Evolutionary conservation across 176 grass and related monocot genomes (phyloP).

Genomic region (Avena eriantha): DNA sequence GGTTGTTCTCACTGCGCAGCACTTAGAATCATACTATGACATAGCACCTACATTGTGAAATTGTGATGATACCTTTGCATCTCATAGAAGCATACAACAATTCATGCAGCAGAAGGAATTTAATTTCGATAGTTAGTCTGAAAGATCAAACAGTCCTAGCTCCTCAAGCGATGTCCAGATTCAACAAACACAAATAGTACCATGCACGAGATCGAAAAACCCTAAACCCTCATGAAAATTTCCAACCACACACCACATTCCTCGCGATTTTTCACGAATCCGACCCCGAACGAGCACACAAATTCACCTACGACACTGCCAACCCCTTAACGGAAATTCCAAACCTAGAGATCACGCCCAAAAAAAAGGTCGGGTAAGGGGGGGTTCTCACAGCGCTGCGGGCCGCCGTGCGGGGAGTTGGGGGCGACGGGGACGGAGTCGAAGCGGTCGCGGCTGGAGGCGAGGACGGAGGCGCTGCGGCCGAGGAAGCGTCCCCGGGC

Average conservation of each 20-base stretch:
- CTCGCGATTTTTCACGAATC: neutral
- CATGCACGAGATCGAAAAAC: neutral
- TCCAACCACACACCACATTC: neutral
- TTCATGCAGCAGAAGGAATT: neutral
- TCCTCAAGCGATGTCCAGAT: neutral
- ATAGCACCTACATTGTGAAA: neutral
- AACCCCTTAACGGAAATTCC: neutral
- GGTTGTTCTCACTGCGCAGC: neutral
- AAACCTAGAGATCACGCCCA: neutral
- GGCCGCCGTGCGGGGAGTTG: slow-evolving; percentile 26
- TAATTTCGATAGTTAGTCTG: neutral
- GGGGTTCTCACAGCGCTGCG: slow-evolving; percentile 60
- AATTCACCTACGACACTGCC: neutral
- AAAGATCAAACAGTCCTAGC: neutral
- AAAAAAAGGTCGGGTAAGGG: neutral
- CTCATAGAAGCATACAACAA: neutral
- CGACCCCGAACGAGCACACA: neutral
- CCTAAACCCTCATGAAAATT: slow-evolving; percentile 37
- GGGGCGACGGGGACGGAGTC: slow-evolving; percentile 34
- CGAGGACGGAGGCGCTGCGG: slow-evolving; percentile 48
- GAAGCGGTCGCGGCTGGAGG: slow-evolving; percentile 46
- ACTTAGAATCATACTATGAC: neutral
- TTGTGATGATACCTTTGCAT: neutral
- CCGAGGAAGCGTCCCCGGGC: slow-evolving; percentile 46
- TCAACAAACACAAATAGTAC: neutral